These are phyloP conservation scores for Lophium mytilinum DNA, from an alignment of 495 filamentous ascomycete species.

Conservation along the genomic window DNA sequence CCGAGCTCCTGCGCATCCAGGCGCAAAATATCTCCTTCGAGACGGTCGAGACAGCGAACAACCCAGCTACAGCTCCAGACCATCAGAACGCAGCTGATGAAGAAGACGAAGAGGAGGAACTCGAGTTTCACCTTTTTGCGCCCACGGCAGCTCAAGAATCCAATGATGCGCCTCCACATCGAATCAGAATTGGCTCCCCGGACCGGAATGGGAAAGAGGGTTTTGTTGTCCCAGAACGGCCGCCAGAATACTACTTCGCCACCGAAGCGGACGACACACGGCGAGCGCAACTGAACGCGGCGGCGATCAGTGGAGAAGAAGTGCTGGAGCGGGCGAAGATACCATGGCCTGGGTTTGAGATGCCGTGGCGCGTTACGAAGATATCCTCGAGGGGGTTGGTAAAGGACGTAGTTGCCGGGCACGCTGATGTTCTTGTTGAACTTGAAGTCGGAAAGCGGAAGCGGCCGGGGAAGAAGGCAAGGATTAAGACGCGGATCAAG, in stretches of 20 bases:
- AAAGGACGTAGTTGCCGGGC: constrained; percentile 2
- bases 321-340: constrained; percentile 33
- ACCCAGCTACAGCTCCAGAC: background rate
- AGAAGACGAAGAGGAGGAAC: constrained; percentile 32
- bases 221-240: constrained; percentile 36
- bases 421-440: constrained; percentile 3
- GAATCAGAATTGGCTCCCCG: constrained; percentile 19
- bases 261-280: constrained; percentile 29
- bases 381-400: constrained; percentile 9
- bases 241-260: constrained; percentile 40
- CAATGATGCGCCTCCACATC: constrained; percentile 1
- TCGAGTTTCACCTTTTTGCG: constrained; percentile 48
- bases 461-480: constrained; percentile 45
- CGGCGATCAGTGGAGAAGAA: constrained; percentile 41
- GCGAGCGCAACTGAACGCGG: constrained; percentile 28
- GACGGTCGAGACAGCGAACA: background rate
- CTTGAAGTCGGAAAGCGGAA: constrained; percentile 33
- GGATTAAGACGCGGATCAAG: constrained; percentile 43
- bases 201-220: constrained; percentile 20
- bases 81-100: background rate
- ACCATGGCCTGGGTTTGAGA: constrained; percentile 44
- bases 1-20: constrained; percentile 9
- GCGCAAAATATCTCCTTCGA: constrained; percentile 2
- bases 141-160: constrained; percentile 17
- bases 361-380: constrained; percentile 47